Conservation (phyloP, 2,329 filamentous ascomycete genomes). For the Alternaria novae-zelandiae region DNA sequence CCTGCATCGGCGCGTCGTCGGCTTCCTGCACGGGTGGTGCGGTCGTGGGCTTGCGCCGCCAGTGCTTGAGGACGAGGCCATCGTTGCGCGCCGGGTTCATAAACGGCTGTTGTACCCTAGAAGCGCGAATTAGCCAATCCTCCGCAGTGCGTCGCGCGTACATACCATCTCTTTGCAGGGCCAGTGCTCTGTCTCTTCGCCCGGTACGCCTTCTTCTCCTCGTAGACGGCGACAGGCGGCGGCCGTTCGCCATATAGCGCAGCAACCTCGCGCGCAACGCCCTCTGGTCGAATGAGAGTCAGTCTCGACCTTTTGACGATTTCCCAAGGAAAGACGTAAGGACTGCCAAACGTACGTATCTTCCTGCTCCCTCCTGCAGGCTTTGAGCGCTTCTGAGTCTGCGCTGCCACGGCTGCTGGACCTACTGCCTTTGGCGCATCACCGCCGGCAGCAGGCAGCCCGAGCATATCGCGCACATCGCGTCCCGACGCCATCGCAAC, state of each 20-base stretch:
- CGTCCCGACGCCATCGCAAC: constrained; percentile 47
- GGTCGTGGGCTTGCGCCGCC: constrained; percentile 67
- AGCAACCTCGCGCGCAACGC: constrained; percentile 50
- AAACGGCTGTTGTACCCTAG: constrained; percentile 62
- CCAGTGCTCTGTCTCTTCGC: constrained; percentile 48
- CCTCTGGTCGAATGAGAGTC: constrained; percentile 38
- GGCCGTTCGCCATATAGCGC: constrained; percentile 50
- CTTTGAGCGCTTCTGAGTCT: constrained; percentile 77
- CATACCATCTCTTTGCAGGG: constrained; percentile 49
- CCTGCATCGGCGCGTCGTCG: constrained; percentile 42
- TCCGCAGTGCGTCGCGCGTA: background rate
- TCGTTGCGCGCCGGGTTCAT: constrained; percentile 78
- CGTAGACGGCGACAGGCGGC: constrained; percentile 50
- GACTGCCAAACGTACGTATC: constrained; percentile 53
- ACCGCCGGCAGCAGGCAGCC: constrained; percentile 66
- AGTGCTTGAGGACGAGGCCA: constrained; percentile 76
- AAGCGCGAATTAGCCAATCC: constrained; percentile 14
- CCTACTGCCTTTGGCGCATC: constrained; percentile 49
- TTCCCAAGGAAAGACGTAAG: constrained; percentile 23
- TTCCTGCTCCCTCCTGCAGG: constrained; percentile 60
- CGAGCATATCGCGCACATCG: constrained; percentile 88
- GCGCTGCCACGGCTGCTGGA: constrained; percentile 14
- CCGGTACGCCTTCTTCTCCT: constrained; percentile 49
- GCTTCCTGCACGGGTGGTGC: constrained; percentile 37
- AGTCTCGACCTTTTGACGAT: constrained; percentile 28